Evolutionary conservation across 75 land plant species (phyloP), one percentile per base, ranked within the genome.

Genomic region (Pinus tabuliformis): DNA sequence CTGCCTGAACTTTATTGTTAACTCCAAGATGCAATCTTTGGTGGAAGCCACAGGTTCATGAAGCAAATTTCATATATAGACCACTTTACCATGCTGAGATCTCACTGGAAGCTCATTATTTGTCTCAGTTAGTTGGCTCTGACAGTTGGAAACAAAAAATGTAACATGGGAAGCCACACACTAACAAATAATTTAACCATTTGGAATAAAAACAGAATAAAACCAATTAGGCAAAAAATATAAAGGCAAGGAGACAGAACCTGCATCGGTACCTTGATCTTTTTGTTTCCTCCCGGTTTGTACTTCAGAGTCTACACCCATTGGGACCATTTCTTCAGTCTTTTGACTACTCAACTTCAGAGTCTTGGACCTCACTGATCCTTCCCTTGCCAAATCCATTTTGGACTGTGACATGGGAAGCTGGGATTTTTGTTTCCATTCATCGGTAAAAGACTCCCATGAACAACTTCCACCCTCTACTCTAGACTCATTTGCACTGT

Each of bases 301-400:
- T 45, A 20, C 71, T 33, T 68, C 52, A 20, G 20, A 39, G 49
- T 68, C 71, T 37, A 68, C 71, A 68, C 42, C 71, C 71, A 68
- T 68, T 39, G 71, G 45, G 21, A 21, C 21, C 22, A 39, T 20
- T 39, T 39, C 71, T 39, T 18, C n/a, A 7, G 22, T 39, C n/a
- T 39, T 17, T 18, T n/a, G n/a, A 39, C 18, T 42, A 37, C 13
- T 45, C 21, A 68, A 17, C 52, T 37, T 68, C 49, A 18, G 8
- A 68, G 22, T 20, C 42, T 68, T 11, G 1, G 52, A 6, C 18
- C 39, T 36, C 71, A 0, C 39, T 17, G 20, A 68, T 18, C 5
- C 20, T 39, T 68, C 22, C 49, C 13, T 68, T 68, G 71, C 71
- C 8, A 45, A 39, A 39, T 17, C 71, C 22, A 39, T 7, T 39